A percentile compares a stretch with the other conserved stretches of the same genome.
phyloP scores from a whole-genome alignment of 129 eudicot species.

The Pseudognaphalium luteoalbum region DNA sequence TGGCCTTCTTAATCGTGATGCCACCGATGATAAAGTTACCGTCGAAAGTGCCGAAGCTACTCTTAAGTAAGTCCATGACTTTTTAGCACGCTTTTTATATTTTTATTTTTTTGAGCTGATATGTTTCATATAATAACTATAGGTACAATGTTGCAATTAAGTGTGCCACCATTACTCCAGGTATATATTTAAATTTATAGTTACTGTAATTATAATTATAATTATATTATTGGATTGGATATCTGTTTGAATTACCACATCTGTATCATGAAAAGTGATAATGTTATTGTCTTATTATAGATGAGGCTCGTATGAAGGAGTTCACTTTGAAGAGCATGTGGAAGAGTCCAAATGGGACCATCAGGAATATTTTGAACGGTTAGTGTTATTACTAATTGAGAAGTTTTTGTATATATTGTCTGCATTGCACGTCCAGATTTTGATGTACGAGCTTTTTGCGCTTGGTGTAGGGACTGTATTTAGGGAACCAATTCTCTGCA shows the following conservation, averaged over 20 bases:
- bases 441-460: not conserved
- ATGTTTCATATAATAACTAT: constrained; percentile 16
- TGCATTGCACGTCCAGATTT: not conserved
- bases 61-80: constrained; percentile 53
- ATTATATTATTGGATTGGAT: not conserved
- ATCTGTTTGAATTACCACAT: not conserved
- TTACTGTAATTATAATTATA: no score
- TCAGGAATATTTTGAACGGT: constrained; percentile 70
- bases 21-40: constrained; percentile 93
- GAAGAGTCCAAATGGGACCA: constrained; percentile 79
- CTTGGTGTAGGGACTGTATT: constrained; percentile 57
- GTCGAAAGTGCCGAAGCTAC: constrained; percentile 98
- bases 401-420: not conserved
- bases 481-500: constrained; percentile 77
- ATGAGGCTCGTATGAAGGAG: constrained; percentile 89
- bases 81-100: not conserved
- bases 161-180: constrained; percentile 99
- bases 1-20: constrained; percentile 95
- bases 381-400: constrained; percentile 16
- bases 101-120: not conserved
- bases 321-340: constrained; percentile 74
- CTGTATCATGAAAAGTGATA: constrained; percentile 7
- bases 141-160: constrained; percentile 98
- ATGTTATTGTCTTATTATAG: constrained; percentile 33
- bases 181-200: no score